Base-by-base conservation (phyloP, 1,139 yeast species). In the Pneumocystis oryctolagi region DNA sequence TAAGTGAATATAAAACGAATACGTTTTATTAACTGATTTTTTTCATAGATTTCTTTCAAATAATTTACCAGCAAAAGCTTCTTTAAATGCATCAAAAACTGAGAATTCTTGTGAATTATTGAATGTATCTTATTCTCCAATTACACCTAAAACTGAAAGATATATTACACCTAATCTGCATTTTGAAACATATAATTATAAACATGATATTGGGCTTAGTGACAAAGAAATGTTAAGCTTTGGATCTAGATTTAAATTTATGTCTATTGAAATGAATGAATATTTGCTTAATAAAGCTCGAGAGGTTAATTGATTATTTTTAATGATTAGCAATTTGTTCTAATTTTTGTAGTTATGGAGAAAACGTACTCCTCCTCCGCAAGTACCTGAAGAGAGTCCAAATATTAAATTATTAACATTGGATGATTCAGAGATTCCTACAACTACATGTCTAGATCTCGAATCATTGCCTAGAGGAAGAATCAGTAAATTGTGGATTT, bases 401-500 rank as follows among this genome's bases (percentile, higher is more conserved):
- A 47, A 47, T 18, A 47, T 47, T 25, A 47, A 47, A 12, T 47
- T 47, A 47, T 47, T 47, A 20, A 47, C 55, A n/a, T 47, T 47
- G 31, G 55, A 47, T 47, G 55, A 47, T 47, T 47, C 55, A 2
- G 55, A 47, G 12, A 47, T 47, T 9, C 55, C 55, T 47, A 47
- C 55, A 47, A 47, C 55, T 12, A 47, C 55, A 8, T 47, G 28
- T 25, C 25, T 47, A 25, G 55, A 47, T 47, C 31, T 47, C 3
- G 55, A 47, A 25, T 47, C 55, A 18, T 47, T 47, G 4, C 60
- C 60, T 37, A 25, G 31, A 25, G 60, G 60, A 39, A 37, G 60
- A 37, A 39, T 58, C 25, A 58, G 47, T 25, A 58, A 58, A 6
- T 16, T 58, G 5, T 58, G 60, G 60, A 58, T 58, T 30, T 37